These are phyloP conservation scores for Tricholoma furcatifolium DNA, from an alignment of 768 basidiomycete species.

Conservation along the genomic window DNA sequence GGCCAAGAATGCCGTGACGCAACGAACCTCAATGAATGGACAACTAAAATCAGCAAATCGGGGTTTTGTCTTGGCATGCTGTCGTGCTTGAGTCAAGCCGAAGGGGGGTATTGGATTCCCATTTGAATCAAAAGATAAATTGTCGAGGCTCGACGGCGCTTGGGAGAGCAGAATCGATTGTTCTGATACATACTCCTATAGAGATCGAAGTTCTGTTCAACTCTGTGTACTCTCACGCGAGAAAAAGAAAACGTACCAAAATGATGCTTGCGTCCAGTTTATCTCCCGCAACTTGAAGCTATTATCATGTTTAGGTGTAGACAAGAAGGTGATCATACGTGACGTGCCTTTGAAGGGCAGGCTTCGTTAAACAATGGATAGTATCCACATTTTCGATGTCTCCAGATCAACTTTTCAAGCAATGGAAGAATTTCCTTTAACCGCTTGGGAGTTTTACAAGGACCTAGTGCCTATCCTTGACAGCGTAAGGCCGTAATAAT, in stretches of 20 bases:
- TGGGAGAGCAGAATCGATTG: conserved; percentile 61
- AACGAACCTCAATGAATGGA: conserved; percentile 55
- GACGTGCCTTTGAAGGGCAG: conserved; percentile 76
- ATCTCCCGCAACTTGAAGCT: conserved; percentile 40
- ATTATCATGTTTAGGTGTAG: not conserved
- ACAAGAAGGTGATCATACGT: not conserved
- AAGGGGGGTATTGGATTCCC: conserved; percentile 44
- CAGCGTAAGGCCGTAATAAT: not conserved
- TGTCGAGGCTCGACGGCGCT: conserved; percentile 27
- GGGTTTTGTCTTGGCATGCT: conserved; percentile 55
- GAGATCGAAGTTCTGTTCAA: not conserved
- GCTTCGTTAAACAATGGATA: conserved; percentile 55
- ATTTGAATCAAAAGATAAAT: conserved; percentile 53
- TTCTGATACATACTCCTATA: conserved; percentile 77
- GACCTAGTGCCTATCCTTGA: conserved; percentile 34
- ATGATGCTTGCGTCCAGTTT: conserved; percentile 63
- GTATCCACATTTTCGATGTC: conserved; percentile 71
- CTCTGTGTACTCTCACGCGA: not conserved
- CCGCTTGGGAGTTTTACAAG: conserved; percentile 71
- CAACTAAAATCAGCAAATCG: conserved; percentile 80
- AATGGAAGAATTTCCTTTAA: conserved; percentile 54
- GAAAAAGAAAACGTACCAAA: conserved; percentile 40
- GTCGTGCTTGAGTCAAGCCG: conserved; percentile 46
- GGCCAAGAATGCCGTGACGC: not conserved
- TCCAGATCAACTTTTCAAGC: conserved; percentile 61